Percentiles rank a stretch among this genome's conserved stretches.
phyloP scores from a whole-genome alignment of 2,329 filamentous ascomycete species.

The Fusarium veterinarium region DNA sequence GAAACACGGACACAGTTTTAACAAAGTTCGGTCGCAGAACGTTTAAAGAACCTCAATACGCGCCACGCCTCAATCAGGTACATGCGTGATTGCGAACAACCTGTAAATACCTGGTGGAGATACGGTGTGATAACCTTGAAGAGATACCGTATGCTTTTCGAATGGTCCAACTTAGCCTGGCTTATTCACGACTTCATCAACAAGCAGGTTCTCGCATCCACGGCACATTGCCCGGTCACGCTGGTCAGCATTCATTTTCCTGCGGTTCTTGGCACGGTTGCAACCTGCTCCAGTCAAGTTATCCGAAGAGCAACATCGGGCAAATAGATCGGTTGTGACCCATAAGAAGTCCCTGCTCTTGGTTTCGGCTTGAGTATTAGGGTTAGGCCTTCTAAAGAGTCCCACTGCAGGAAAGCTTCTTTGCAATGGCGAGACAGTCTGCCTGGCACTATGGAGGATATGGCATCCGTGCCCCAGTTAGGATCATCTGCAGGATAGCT shows the following conservation, averaged over 20 bases:
- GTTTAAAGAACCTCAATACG: not conserved
- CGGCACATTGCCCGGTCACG: not conserved
- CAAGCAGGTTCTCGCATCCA: not conserved
- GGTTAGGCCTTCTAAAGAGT: not conserved
- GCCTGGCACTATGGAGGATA: slow-evolving; percentile 13
- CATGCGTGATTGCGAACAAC: not conserved
- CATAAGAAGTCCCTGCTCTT: not conserved
- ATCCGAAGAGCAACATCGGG: not conserved
- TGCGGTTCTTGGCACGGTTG: not conserved
- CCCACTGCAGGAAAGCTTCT: slow-evolving; percentile 25
- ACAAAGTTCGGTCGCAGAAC: not conserved
- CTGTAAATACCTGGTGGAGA: not conserved
- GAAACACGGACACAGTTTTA: not conserved
- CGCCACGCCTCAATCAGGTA: not conserved
- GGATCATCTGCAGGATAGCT: slow-evolving; percentile 29
- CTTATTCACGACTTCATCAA: not conserved
- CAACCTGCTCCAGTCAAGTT: not conserved
- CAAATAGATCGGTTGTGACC: not conserved
- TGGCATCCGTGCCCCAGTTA: slow-evolving; percentile 13
- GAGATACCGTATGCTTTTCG: not conserved
- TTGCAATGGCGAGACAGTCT: slow-evolving; percentile 22
- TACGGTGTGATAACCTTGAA: not conserved
- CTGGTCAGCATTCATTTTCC: not conserved
- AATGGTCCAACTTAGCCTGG: not conserved
- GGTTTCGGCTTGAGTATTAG: not conserved